A percentile compares a stretch with the other conserved stretches of the same genome.
phyloP scores from a whole-genome alignment of 2,329 filamentous ascomycete species.

The Diplocarpon mali region DNA sequence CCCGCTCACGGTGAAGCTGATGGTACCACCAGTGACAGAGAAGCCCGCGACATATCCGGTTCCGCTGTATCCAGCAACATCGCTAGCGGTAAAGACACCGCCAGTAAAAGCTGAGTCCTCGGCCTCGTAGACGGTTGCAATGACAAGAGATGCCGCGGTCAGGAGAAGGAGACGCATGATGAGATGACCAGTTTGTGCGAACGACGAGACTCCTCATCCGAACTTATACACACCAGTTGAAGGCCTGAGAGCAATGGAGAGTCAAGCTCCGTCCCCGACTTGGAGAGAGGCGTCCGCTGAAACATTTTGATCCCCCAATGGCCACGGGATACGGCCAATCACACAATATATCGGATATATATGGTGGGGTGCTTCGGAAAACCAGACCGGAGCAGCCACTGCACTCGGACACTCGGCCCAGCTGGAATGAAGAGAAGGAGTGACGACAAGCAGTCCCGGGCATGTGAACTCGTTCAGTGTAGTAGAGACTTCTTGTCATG shows the following conservation, averaged over 20 bases:
- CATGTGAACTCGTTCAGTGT: too few relatives aligned
- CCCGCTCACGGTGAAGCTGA: constrained; percentile 33
- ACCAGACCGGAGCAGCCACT: too few relatives aligned
- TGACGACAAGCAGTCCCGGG: too few relatives aligned
- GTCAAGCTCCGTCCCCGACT: not conserved
- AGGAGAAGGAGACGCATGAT: constrained; percentile 4
- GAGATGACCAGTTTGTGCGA: not conserved
- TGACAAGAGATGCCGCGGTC: constrained; percentile 1
- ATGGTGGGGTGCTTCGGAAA: too few relatives aligned
- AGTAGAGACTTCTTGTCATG: too few relatives aligned
- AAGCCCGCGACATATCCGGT: constrained; percentile 38
- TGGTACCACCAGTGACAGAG: constrained; percentile 31
- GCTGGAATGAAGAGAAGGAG: too few relatives aligned
- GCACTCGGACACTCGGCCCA: too few relatives aligned
- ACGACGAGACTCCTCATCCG: too few relatives aligned
- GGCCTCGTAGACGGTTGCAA: constrained; percentile 10
- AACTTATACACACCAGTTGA: not conserved
- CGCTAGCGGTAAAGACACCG: constrained; percentile 5
- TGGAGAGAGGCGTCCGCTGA: not conserved
- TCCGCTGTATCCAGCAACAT: constrained; percentile 9
- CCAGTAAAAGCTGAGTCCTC: constrained; percentile 7
- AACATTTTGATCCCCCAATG: not conserved
- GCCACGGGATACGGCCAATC: too few relatives aligned
- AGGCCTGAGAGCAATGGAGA: not conserved
- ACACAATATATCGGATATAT: too few relatives aligned